A percentile compares a stretch with the other conserved stretches of the same genome.
Conservation (phyloP, 1,139 yeast genomes). For the Magnusiomyces suaveolens region DNA sequence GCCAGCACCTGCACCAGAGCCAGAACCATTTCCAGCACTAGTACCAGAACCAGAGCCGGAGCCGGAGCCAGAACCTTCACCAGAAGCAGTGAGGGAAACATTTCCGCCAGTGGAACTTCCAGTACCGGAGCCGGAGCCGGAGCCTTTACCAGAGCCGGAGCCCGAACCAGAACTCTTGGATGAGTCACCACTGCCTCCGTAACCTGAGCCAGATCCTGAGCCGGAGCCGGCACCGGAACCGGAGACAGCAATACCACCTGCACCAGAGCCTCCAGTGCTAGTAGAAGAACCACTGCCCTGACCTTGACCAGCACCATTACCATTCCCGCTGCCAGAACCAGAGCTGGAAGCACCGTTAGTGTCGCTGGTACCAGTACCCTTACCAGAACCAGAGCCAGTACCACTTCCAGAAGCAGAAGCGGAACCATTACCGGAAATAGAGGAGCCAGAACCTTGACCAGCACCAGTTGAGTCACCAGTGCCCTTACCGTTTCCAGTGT, state of each 20-base stretch:
- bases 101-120: constrained; percentile 1
- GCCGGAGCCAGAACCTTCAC: constrained; percentile 2
- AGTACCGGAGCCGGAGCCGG: neutral
- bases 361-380: neutral
- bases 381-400: neutral
- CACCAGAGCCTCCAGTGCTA: neutral
- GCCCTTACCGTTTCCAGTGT: neutral
- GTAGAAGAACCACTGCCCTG: neutral
- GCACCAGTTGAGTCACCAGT: neutral
- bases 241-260: neutral
- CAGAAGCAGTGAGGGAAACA: neutral
- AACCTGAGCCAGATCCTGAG: neutral
- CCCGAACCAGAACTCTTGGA: neutral
- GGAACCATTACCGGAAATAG: neutral
- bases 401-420: neutral
- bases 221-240: constrained; percentile 1
- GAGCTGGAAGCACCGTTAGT: neutral
- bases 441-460: neutral
- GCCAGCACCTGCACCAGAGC: constrained; percentile 1
- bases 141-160: neutral
- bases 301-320: neutral
- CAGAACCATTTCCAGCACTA: neutral
- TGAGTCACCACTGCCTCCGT: neutral
- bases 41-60: constrained; percentile 3
- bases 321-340: neutral